Base-by-base conservation (phyloP, 2,329 filamentous ascomycete genomes). In the Xylaria sp. region DNA sequence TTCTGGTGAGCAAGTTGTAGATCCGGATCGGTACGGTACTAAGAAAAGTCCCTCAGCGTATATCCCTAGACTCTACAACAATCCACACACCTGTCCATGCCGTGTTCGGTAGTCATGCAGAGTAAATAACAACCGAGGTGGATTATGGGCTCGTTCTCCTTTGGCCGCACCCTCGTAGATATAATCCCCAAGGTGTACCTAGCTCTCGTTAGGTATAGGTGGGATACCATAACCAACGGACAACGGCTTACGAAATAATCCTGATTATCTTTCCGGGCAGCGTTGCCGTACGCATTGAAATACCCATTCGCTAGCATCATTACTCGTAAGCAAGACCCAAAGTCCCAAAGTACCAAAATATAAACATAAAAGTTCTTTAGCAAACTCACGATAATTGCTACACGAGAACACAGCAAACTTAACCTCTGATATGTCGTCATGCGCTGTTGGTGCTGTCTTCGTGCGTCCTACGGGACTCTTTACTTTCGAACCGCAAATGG, bases 101-200 rank as follows among this genome's bases (percentile, higher is more conserved):
- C 79, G 76, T 29, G 77, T 79, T 35, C 80, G 74, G 53, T 81
- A 81, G 62, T 81, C 79, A 46, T 78, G 69, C 1, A 80, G 69
- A 59, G 73, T 73, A 60, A 74, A 76, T 59, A 73, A 67, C 21
- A 68, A 68, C 38, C 67, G 67, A 37, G 61, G 66, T 13, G 67
- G 70, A 37, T 67, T 54, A 17, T 68, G 65, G 63, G 73, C 69
- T 68, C 70, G 59, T 62, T 73, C 70, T 11, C 70, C 72, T 48
- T 62, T 54, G 1, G 67, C 69, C 40, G 79, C 76, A 46, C 83
- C 83, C 68, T 90, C 88, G 70, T 91, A 91, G 61, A 90, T 88
- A 70, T 86, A 87, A 72, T 87, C 81, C 13, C 80, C 79, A 13
- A 75, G 67, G 27, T 72, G 69, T 51, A 74, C 60, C 72, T 69